Percentiles rank a stretch among this genome's conserved stretches.
Conservation (phyloP, 768 basidiomycete genomes). For the Trametopsis cervina region DNA sequence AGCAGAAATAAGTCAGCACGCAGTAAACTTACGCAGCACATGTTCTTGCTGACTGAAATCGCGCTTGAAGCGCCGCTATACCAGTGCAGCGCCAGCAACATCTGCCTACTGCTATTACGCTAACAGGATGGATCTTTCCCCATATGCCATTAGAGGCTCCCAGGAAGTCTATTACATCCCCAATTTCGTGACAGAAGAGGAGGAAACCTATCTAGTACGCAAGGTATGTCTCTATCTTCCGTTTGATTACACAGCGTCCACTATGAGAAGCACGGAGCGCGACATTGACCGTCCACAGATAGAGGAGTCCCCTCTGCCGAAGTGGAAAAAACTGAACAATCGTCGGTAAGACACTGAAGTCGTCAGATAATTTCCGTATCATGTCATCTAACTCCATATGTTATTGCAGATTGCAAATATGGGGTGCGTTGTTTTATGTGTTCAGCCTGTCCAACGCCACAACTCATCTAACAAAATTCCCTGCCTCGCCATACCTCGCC, state of each 20-base stretch:
- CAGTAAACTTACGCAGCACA: no score
- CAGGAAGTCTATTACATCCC: constrained; percentile 62
- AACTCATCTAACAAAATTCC: constrained; percentile 3
- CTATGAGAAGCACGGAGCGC: no score
- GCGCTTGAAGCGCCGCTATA: no score
- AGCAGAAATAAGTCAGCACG: no score
- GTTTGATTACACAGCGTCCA: no score
- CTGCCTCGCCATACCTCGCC: no score
- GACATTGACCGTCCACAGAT: constrained; percentile 43
- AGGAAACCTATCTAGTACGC: constrained; percentile 70
- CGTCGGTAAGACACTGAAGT: constrained; percentile 47
- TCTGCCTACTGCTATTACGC: no score
- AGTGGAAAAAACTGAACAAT: constrained; percentile 73
- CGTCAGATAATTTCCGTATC: no score
- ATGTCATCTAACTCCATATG: no score
- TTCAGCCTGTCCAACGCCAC: not conserved
- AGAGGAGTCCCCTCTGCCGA: constrained; percentile 65
- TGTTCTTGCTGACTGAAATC: no score
- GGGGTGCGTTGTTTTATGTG: constrained; percentile 42
- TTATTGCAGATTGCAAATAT: constrained; percentile 65
- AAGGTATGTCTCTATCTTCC: constrained; percentile 44
- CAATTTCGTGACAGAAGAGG: constrained; percentile 63
- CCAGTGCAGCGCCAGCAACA: no score
- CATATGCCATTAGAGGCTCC: constrained; percentile 21
- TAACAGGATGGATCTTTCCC: constrained; percentile 1